These are phyloP conservation scores for Lagerstroemia speciosa DNA, from an alignment of 345 rosid species.

Conservation along the genomic window DNA sequence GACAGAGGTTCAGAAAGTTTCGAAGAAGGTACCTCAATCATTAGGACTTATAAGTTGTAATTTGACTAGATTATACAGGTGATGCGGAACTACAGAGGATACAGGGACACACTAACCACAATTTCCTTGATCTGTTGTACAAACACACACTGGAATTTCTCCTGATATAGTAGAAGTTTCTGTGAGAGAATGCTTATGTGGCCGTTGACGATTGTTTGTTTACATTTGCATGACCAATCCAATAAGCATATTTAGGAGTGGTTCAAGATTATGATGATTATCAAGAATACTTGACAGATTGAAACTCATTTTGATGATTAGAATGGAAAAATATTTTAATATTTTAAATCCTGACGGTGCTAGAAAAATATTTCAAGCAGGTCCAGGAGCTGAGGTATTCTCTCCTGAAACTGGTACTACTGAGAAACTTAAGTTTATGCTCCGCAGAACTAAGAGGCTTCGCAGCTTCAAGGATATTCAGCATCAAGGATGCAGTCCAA, in stretches of 20 bases:
- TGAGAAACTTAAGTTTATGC: constrained; percentile 32
- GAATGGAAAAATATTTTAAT: too few species aligned
- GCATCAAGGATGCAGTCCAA: constrained; percentile 27
- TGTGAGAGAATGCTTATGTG: background rate
- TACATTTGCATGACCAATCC: background rate
- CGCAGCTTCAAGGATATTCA: constrained; percentile 25
- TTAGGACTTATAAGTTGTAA: background rate
- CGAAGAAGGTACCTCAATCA: constrained; percentile 28
- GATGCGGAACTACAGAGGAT: background rate
- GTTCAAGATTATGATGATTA: background rate
- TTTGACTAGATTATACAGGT: background rate
- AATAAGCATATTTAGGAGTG: background rate
- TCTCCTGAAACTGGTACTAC: constrained; percentile 22
- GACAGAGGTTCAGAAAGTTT: constrained; percentile 38
- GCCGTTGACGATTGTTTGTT: background rate
- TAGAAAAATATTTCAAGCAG: constrained; percentile 19
- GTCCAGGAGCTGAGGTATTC: constrained; percentile 19
- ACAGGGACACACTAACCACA: background rate
- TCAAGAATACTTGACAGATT: background rate
- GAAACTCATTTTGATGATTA: background rate
- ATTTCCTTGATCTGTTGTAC: too few species aligned
- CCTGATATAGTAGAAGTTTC: background rate
- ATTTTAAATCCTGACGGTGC: too few species aligned
- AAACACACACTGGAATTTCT: background rate
- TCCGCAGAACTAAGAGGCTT: constrained; percentile 38